Evolutionary conservation across 805 yeast genomes (phyloP), one percentile per base, ranked within the genome.

Genomic region (Yamadazyma tumulicola): DNA sequence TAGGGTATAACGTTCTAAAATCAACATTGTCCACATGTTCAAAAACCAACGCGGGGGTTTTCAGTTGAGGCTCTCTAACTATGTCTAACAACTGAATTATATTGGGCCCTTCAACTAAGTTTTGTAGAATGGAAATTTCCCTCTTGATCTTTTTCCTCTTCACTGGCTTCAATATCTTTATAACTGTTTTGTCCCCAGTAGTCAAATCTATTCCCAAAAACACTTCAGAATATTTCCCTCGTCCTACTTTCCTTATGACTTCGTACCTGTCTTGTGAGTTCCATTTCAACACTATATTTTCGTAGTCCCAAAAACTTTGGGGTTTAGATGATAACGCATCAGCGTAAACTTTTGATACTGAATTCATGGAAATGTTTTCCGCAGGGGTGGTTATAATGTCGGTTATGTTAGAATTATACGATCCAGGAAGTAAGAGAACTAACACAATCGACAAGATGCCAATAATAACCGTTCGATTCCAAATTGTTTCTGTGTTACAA

Each of bases 201-300:
- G 70, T 55, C 13, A 81, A 66, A 47, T 84, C 79, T 25, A 84
- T 72, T 5, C 96, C 97, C 46, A 86, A 77, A 52, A 89, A 89
- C 31, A 89, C 97, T 63, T 89, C 97, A 11, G 94, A 84, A 57
- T 89, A 89, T 61, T 87, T 87, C 32, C 97, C 97, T 38, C 96
- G 74, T 8, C 97, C 97, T 32, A 89, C 74, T 57, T 87, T 88
- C 42, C 78, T 77, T 25, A 83, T 71, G 30, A 88, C 80, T 62
- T 89, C 97, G 58, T 88, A 88, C 53, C 82, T 79, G n/a, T 79
- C 75, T 46, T 85, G 94, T 27, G 77, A 68, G 23, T 93, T 88
- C 96, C 96, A 88, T 46, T 77, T 76, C 42, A 89, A 79, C 25
- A 75, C 73, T 32, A 81, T 75, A 50, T 75, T 77, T 45, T 75